A percentile compares a stretch with the other conserved stretches of the same genome.
phyloP scores from a whole-genome alignment of 768 basidiomycete genomes.

The Lactarius indigo region DNA sequence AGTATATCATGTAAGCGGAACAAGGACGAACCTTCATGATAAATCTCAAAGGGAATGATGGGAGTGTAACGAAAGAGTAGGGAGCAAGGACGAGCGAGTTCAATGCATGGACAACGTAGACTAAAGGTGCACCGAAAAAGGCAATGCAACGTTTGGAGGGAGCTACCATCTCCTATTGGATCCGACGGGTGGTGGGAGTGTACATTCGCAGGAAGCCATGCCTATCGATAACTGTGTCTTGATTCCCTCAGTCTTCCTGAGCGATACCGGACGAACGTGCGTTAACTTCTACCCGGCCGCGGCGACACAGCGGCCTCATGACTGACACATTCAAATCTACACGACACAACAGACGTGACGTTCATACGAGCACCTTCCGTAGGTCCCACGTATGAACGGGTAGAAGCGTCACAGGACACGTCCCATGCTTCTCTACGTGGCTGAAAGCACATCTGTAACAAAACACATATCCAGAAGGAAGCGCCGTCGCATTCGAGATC shows the following conservation, averaged over 20 bases:
- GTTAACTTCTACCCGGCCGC: conserved; percentile 26
- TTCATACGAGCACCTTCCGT: conserved; percentile 75
- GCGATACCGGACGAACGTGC: conserved; percentile 46
- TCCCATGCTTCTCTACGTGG: conserved; percentile 69
- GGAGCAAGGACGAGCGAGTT: conserved; percentile 3
- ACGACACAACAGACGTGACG: not conserved
- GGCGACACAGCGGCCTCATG: conserved; percentile 18
- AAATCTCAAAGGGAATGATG: conserved; percentile 14
- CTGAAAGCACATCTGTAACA: conserved; percentile 91
- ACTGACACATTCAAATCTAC: conserved; percentile 8
- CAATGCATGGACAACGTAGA: conserved; percentile 1
- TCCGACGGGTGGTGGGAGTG: conserved; percentile 3
- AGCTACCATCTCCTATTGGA: conserved; percentile 6
- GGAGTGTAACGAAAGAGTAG: not conserved
- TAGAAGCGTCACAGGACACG: conserved; percentile 85
- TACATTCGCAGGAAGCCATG: conserved; percentile 10
- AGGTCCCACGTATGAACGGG: conserved; percentile 76
- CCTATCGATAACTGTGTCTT: conserved; percentile 19
- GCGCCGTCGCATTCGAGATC: conserved; percentile 82
- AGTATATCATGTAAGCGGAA: conserved; percentile 3
- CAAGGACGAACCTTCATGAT: conserved; percentile 33
- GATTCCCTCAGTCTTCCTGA: not conserved
- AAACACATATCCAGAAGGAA: conserved; percentile 92
- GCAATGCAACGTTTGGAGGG: conserved; percentile 5
- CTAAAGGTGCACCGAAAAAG: conserved; percentile 3